phyloP scores from a whole-genome alignment of 2,329 filamentous ascomycete species.

The Anthostomella pinea region DNA sequence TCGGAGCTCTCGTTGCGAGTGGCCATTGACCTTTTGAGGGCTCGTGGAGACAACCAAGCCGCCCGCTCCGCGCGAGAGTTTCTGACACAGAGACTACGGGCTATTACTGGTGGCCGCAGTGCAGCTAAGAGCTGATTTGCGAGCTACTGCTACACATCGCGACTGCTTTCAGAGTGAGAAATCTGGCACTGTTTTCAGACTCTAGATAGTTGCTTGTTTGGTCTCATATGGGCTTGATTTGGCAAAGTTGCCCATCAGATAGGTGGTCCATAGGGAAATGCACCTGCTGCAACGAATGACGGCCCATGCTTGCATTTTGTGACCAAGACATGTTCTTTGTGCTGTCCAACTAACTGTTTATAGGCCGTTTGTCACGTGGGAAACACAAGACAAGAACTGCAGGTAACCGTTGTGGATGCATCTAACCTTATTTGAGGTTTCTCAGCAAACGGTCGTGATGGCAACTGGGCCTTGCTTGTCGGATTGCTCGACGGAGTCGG shows the following conservation, averaged over 20 bases:
- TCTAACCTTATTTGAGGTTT: slow-evolving; percentile 37
- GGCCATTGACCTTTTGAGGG: slow-evolving; percentile 28
- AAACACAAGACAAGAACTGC: slow-evolving; percentile 36
- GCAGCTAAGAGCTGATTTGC: too few relatives aligned
- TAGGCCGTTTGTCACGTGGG: slow-evolving; percentile 38
- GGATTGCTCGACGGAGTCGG: slow-evolving; percentile 12
- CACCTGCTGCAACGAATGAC: too few relatives aligned
- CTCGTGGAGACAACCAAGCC: slow-evolving; percentile 2
- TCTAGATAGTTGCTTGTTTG: too few relatives aligned
- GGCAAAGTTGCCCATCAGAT: too few relatives aligned
- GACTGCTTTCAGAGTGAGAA: too few relatives aligned
- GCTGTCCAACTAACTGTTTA: slow-evolving; percentile 18
- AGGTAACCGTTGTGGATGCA: slow-evolving; percentile 35
- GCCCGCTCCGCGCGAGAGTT: slow-evolving; percentile 7
- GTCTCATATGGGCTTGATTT: too few relatives aligned
- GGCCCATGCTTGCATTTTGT: too few relatives aligned
- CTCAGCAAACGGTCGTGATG: slow-evolving; percentile 33
- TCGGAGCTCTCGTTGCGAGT: slow-evolving; percentile 28
- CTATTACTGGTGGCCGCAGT: slow-evolving; percentile 6
- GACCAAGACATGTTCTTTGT: slow-evolving; percentile 21
- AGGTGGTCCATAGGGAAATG: slow-evolving; percentile 2
- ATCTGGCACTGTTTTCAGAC: too few relatives aligned
- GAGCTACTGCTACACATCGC: too few relatives aligned
- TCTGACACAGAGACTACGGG: slow-evolving; percentile 14
- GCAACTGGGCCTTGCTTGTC: slow-evolving; percentile 14